Evolutionary conservation across 2,329 filamentous ascomycete species (phyloP).

Genomic region (Chaetomiaceae sp.): DNA sequence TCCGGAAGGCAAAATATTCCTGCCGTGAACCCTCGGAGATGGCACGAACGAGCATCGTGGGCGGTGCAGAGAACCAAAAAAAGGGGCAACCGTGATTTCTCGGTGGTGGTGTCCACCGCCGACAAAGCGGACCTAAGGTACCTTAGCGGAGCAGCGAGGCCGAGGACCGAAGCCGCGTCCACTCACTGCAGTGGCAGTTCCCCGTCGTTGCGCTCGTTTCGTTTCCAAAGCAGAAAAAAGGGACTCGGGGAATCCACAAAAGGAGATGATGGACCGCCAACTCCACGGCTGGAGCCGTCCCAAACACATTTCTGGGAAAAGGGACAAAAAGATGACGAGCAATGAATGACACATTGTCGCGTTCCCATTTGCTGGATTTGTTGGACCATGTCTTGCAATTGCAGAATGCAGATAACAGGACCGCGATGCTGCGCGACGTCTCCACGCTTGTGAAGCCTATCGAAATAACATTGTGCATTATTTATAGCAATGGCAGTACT

Average conservation of each 20-base stretch:
- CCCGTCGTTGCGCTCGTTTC: too few relatives aligned
- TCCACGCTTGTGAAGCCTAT: neutral
- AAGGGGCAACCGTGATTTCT: neutral
- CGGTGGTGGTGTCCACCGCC: neutral
- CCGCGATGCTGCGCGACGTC: neutral
- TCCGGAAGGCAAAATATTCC: neutral
- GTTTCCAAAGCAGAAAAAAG: too few relatives aligned
- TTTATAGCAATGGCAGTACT: too few relatives aligned
- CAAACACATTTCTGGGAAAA: neutral
- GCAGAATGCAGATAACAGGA: neutral
- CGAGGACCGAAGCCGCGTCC: neutral
- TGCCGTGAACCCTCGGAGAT: neutral
- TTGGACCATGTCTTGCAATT: too few relatives aligned
- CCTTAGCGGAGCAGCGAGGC: neutral
- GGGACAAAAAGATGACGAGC: neutral
- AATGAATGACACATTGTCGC: neutral
- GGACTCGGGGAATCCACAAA: neutral
- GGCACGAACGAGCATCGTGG: neutral
- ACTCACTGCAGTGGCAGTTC: too few relatives aligned
- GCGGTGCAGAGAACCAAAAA: neutral
- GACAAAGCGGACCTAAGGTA: neutral
- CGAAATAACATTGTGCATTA: neutral
- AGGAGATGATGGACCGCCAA: too few relatives aligned
- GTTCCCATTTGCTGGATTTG: too few relatives aligned
- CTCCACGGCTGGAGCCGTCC: too few relatives aligned